Evolutionary conservation across 2,329 filamentous ascomycete genomes (phyloP).

Genomic region (Aspergillus caelatus): DNA sequence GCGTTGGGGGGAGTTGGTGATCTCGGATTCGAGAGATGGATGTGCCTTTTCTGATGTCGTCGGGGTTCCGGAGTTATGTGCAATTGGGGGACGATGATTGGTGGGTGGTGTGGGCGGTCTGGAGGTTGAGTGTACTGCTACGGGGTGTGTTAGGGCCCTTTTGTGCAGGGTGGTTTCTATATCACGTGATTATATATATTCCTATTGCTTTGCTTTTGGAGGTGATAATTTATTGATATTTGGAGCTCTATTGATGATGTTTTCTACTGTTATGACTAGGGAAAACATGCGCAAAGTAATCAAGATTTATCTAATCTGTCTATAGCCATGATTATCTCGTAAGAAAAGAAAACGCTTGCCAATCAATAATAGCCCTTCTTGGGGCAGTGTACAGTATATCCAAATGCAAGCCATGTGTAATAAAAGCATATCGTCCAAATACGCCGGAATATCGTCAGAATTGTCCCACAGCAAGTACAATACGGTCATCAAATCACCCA

Average conservation of each 20-base stretch:
- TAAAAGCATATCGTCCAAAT: background rate
- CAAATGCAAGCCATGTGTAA: background rate
- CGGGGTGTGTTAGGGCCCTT: background rate
- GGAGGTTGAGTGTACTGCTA: background rate
- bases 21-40: conserved; percentile 17
- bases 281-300: background rate
- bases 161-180: background rate
- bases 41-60: conserved; percentile 14
- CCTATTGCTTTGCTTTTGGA: background rate
- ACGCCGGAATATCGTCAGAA: background rate
- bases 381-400: background rate
- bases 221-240: too few relatives aligned
- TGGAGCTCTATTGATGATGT: too few relatives aligned
- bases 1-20: conserved; percentile 21
- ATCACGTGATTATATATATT: background rate
- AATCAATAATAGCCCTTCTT: background rate
- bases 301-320: background rate
- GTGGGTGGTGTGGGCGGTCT: conserved; percentile 26
- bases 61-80: conserved; percentile 11
- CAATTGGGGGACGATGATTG: conserved; percentile 34
- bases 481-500: background rate
- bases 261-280: too few relatives aligned
- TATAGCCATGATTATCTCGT: background rate
- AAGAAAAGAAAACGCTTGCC: conserved; percentile 7
- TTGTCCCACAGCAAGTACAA: background rate